Evolutionary conservation across 129 eudicot species (phyloP), one percentile per base, ranked within the genome.

Genomic region (Logfia minima): DNA sequence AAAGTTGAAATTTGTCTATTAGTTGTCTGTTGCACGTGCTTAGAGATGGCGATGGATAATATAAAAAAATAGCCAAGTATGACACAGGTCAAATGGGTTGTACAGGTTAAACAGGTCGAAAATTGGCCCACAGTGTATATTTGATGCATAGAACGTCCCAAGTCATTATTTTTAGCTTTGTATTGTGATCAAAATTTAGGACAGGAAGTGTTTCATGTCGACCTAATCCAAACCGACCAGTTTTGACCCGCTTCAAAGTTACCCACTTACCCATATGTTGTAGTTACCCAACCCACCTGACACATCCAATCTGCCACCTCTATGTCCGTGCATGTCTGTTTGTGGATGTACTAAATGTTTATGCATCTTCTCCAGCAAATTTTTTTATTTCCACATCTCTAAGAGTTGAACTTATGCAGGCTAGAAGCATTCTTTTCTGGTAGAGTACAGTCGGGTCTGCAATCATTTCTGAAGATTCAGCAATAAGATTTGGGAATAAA

Each of bases 381-480:
- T 4, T 26, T 18, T 60, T 23, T n/a, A 7, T 26, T 26, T n/a
- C 8, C 8, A 53, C 11, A 11, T 68, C 3, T 22, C n/a, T 62
- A 51, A 68, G 43, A 48, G 23, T 21, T 31, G 53, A 68, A 29
- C 26, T 64, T 56, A 58, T 65, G 80, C 91, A 93, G 98, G 90
- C 83, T 93, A 78, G 98, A 93, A 82, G 39, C 85, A 21, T 86
- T 85, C 80, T 90, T 90, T 84, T 76, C 88, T n/a, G 83, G 79
- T 53, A 91, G 86, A 79, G 91, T 93, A 72, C 90, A 86, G 76
- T 63, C 86, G 6, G 93, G 92, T 56, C 80, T 91, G 16, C 93
- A 93, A 71, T 82, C 95, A 18, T 83, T 89, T 65, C 75, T 73
- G 29, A 88, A 90, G 83, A 68, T 85, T 72, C 92, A 81, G 74